These are phyloP conservation scores for Yamadazyma nakazawae DNA, from an alignment of 805 yeast species.

Conservation along the genomic window DNA sequence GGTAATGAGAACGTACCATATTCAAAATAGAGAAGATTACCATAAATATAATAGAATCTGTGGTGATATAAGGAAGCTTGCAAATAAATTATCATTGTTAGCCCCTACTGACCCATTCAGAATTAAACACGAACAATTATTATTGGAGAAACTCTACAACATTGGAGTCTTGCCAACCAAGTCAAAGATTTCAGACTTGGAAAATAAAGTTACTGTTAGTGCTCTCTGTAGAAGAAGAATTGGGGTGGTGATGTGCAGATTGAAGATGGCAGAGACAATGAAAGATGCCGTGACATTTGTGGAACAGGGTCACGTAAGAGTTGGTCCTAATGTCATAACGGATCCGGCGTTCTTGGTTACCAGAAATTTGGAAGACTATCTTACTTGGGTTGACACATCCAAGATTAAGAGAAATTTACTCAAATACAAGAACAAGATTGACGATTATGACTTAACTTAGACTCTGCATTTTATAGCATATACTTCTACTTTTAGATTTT, in stretches of 20 bases:
- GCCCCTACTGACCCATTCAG: conserved; percentile 87
- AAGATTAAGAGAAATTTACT: conserved; percentile 89
- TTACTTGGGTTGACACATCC: conserved; percentile 96
- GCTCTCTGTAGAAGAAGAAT: conserved; percentile 89
- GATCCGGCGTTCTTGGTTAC: conserved; percentile 95
- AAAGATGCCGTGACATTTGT: conserved; percentile 86
- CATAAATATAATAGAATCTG: conserved; percentile 90
- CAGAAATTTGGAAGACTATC: conserved; percentile 89
- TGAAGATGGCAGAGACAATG: conserved; percentile 89
- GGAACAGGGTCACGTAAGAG: conserved; percentile 97
- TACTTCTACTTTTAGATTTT: neutral
- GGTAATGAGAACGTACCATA: conserved; percentile 91
- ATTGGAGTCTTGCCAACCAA: conserved; percentile 90
- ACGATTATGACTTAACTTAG: conserved; percentile 54
- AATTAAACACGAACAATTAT: conserved; percentile 79
- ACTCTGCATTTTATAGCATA: neutral
- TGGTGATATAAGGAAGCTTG: conserved; percentile 85
- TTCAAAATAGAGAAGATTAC: conserved; percentile 93
- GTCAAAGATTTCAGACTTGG: conserved; percentile 87
- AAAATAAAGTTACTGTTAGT: conserved; percentile 87
- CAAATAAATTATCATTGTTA: conserved; percentile 78
- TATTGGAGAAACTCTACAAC: conserved; percentile 79
- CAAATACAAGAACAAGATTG: conserved; percentile 74
- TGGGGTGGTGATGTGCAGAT: conserved; percentile 90
- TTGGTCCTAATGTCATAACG: conserved; percentile 92